Base-by-base conservation (phyloP, 2,329 filamentous ascomycete genomes). In the Hypoxylon rubiginosum region DNA sequence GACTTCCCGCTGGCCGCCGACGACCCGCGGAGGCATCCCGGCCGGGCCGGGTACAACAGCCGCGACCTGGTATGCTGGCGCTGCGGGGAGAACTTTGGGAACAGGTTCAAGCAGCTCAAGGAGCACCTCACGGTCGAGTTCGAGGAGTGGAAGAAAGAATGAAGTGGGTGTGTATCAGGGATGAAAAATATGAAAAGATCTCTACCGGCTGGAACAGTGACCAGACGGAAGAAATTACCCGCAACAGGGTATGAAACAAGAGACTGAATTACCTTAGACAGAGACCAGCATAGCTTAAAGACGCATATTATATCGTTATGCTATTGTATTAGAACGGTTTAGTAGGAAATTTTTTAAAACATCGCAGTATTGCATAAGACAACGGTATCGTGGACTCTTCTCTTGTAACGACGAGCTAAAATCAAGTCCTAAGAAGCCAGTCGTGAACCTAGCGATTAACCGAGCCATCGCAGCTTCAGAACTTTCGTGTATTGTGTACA, bases 31-130 rank as follows among this genome's bases (percentile, higher is more conserved):
- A 84, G 90, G 68, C 76, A 88, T 60, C 85, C 88, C 0, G 82
- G 81, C 0, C 79, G 79, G 62, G 81, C 85, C 58, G 84, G 85
- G 17, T 94, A 91, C 79, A 79, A 94, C 67, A 81, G 84, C 36
- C 79, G 80, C 64, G 90, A 93, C 64, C 84, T 97, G 78, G 80
- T 81, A 68, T 98, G 96, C 78, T 98, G 96, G 95, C 85, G 92
- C 55, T 98, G 96, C 80, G 88, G 89, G 1, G 80, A 79, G 77
- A 86, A 88, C 56, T 97, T 96, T 79, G 87, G 86, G 19, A 92
- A 92, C 70, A 86, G 85, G 75, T 97, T 97, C 78, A 83, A 86
- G 54, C 66, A 75, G 68, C 79, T 84, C 71, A 80, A 80, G 71
- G 70, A 75, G 19, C 77, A 99, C 82, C 80, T 97, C 50, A 85